Base-by-base conservation (phyloP, 106 monocot genomes). In the Dendrobium chrysotoxum region DNA sequence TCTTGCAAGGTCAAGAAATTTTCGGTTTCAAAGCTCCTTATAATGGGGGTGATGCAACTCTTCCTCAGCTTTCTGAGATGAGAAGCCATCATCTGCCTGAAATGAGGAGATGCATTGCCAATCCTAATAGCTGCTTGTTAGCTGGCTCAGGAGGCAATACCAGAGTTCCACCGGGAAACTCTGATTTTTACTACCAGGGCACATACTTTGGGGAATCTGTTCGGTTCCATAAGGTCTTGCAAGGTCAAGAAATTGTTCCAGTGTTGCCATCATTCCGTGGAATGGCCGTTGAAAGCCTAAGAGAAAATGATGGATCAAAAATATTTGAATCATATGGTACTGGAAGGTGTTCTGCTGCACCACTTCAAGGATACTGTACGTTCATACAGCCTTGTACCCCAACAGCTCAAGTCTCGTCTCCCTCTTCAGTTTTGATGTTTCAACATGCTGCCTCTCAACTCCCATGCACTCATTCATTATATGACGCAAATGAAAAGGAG, bases 181-280 rank as follows among this genome's bases (percentile, higher is more conserved):
- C 89, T 10, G 83, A 84, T 72, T 72, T 85, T 74, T 75, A 84
- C 82, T 80, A 79, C 84, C 83, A 88, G 41, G 76, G 91, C 89
- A 88, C 79, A 77, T 95, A 86, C 88, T 91, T 93, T 88, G 83
- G 85, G 50, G 92, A 92, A 92, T 92, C 94, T 79, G 5, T 87
- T 28, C 72, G 91, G 80, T 91, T 99, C 95, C 83, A 89, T 84
- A 87, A 92, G 98, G 98, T 99, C 98, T 99, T 99, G 95, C 98
- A 99, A 99, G 98, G 98, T 99, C 98, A 99, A 99, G 95, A 99
- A 99, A 86, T 93, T 41, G 80, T 80, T 75, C 86, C 85, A n/a
- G 72, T 71, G 39, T 81, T 72, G 65, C 79, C 86, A 74, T 81
- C 84, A 38, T 80, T 81, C 25, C 79, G 40, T 20, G 89, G 89